Evolutionary conservation across 306 rosid species (phyloP).

Genomic region (Glycine tomentella): DNA sequence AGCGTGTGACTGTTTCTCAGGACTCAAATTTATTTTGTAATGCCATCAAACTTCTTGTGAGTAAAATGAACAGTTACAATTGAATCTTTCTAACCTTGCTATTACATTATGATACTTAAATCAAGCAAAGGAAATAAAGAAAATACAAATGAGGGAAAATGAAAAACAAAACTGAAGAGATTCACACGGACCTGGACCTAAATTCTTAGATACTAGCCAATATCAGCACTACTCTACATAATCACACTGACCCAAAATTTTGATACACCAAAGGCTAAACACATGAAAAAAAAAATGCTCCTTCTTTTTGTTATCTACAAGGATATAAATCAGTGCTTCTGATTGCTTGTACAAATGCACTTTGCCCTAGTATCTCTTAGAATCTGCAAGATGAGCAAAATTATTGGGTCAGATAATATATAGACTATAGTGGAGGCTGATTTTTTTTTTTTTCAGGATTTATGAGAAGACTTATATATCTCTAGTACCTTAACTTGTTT

Average conservation of each 20-base stretch:
- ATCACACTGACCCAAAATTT: conserved; percentile 22
- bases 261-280: conserved; percentile 1
- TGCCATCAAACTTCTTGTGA: background rate
- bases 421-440: conserved; percentile 11
- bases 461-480: background rate
- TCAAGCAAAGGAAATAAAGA: conserved; percentile 7
- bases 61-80: background rate
- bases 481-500: conserved; percentile 76
- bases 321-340: conserved; percentile 49
- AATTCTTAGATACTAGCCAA: conserved; percentile 19
- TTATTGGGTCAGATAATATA: conserved; percentile 29
- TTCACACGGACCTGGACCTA: conserved; percentile 13
- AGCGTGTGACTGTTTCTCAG: background rate
- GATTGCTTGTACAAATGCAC: conserved; percentile 69
- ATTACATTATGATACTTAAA: conserved; percentile 20
- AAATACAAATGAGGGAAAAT: background rate
- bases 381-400: conserved; percentile 60
- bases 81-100: conserved; percentile 13
- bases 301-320: conserved; percentile 49
- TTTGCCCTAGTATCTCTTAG: conserved; percentile 68
- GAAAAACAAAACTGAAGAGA: background rate
- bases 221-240: conserved; percentile 23
- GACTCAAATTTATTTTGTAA: background rate
- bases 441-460: background rate
- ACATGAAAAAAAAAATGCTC: background rate